These are phyloP conservation scores for Mrakia blollopis DNA, from an alignment of 768 basidiomycete species.

Conservation along the genomic window DNA sequence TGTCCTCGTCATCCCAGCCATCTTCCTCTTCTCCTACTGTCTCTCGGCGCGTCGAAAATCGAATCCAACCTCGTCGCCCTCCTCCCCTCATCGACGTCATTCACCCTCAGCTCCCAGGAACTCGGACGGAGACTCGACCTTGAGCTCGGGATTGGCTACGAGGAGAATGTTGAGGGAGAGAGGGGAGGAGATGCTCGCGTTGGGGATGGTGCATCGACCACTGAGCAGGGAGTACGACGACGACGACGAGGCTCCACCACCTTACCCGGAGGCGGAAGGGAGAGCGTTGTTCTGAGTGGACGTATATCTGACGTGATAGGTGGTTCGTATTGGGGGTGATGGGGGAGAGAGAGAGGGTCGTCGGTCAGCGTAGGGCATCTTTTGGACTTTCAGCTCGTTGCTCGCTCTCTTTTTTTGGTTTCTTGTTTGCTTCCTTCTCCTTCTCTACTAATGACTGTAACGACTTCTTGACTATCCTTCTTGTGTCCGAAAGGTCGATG, in stretches of 20 bases:
- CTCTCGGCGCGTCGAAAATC: neutral
- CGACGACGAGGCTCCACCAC: constrained; percentile 12
- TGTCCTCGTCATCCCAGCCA: constrained; percentile 24
- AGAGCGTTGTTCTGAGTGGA: neutral
- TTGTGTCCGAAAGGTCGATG: too few relatives aligned
- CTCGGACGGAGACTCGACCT: neutral
- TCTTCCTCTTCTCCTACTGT: constrained; percentile 21
- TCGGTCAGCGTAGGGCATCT: neutral
- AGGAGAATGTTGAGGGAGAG: neutral
- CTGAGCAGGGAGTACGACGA: neutral
- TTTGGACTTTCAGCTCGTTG: neutral
- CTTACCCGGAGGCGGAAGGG: constrained; percentile 18
- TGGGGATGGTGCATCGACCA: neutral
- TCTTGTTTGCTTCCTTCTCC: neutral
- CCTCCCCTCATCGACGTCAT: neutral
- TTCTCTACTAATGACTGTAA: neutral
- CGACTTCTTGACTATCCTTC: too few relatives aligned
- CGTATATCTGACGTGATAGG: neutral
- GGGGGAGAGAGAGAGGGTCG: neutral
- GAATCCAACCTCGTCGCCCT: neutral
- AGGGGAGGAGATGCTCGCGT: neutral
- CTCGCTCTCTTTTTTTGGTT: neutral
- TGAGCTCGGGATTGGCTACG: too few relatives aligned
- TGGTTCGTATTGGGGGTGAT: neutral
- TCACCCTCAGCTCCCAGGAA: neutral